Evolutionary conservation across 1,284 basidiomycete species (phyloP), one percentile per base, ranked within the genome.

Genomic region (Phlebopus sp.): DNA sequence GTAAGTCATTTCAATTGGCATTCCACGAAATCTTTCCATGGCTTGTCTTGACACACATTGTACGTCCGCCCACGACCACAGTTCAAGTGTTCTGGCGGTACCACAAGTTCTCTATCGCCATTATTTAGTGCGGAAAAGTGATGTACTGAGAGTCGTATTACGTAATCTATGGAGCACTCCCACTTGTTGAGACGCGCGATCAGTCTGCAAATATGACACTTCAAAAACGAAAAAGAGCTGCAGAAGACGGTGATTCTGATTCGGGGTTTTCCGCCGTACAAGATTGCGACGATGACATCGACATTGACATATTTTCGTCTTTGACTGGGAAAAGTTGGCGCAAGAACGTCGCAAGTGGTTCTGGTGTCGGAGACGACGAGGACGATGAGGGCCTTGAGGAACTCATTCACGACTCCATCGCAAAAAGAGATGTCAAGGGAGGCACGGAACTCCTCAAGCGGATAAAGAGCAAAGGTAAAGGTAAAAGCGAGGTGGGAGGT

Each of bases 401-500:
- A 14, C 77, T 89, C 42, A 80, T 91, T 17, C 73, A 78, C 37
- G 70, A 77, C 8, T 80, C 84, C 25, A 86, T 88, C 40, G 62
- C 76, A 8, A 86, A 82, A 62, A 69, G 83, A 27, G 76, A 90
- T 60, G 68, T 82, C 14, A 90, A 86, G 63, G 72, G 71, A 29
- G 88, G 88, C 0, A 86, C 84, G 0, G 78, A 84, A 46, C 50
- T 86, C 9, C 59, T 90, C 46, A 90, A 87, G 63, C 84, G 82
- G 59, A 74, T 78, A 3, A 88, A 85, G 56, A 79, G 78, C 5
- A 87, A 84, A 62, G 66, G 72, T 15, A 86, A 83, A 57, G 65
- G 67, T 1, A 88, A 86, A 60, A 83, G 83, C 14, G 86, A 90
- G 62, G 73, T 88, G 14, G 89, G 89, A 40, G 89, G 89, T 36